A percentile compares a stretch with the other conserved stretches of the same genome.
These are phyloP conservation scores for Solanum chiquidenum DNA, from an alignment of 257 asterid genomes.

Conservation along the genomic window DNA sequence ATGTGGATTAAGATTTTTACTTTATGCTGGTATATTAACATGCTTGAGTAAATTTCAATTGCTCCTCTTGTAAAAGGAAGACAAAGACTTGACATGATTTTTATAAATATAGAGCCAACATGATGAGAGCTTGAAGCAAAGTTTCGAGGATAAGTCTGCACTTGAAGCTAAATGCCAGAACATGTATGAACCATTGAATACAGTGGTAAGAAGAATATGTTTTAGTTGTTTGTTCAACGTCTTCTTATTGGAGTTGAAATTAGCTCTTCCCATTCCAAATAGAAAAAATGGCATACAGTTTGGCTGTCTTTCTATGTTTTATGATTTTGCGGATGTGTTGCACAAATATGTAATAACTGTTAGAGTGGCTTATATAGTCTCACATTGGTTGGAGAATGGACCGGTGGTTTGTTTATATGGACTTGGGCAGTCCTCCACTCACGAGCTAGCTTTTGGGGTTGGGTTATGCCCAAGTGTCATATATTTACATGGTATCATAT, in stretches of 20 bases:
- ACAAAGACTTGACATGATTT: background rate
- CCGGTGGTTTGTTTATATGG: background rate
- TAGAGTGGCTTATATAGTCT: too few species aligned
- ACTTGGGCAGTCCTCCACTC: background rate
- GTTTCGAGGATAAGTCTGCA: conserved; percentile 64
- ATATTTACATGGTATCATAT: background rate
- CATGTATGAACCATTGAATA: conserved; percentile 53
- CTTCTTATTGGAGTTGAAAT: background rate
- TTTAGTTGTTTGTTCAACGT: background rate
- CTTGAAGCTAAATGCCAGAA: conserved; percentile 74
- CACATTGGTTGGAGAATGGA: background rate
- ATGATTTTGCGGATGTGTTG: background rate
- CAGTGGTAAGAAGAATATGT: conserved; percentile 20
- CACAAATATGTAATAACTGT: conserved; percentile 47
- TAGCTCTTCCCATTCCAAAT: background rate
- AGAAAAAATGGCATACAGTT: background rate
- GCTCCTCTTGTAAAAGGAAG: background rate
- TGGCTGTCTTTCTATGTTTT: background rate
- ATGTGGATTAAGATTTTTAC: background rate
- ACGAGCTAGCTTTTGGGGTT: background rate
- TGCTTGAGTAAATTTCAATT: background rate
- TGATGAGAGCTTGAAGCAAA: conserved; percentile 68
- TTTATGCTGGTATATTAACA: background rate
- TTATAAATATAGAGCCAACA: conserved; percentile 41
- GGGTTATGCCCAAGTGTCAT: background rate